Evolutionary conservation across 768 basidiomycete species (phyloP).

Genomic region (Panaeolus cyanescens): DNA sequence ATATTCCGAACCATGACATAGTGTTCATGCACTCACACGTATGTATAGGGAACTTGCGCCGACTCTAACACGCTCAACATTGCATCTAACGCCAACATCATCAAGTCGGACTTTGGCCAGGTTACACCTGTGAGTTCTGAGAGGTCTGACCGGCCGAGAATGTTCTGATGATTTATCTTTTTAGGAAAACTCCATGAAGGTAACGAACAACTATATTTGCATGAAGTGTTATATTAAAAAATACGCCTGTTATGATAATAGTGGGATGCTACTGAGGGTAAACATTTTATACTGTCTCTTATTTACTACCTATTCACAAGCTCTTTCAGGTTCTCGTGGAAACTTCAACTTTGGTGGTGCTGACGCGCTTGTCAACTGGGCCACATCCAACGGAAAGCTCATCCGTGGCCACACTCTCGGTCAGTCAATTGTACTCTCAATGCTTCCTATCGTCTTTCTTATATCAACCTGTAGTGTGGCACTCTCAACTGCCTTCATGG

Average conservation of each 20-base stretch:
- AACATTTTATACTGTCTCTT: neutral
- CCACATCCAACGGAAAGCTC: slow-evolving; percentile 29
- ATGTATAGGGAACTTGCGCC: slow-evolving; percentile 24
- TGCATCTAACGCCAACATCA: slow-evolving; percentile 30
- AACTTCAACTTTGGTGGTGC: slow-evolving; percentile 31
- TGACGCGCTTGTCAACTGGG: slow-evolving; percentile 36
- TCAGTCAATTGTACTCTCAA: neutral
- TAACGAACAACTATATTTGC: neutral
- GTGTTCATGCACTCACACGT: neutral
- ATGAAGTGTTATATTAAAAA: neutral
- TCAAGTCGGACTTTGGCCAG: slow-evolving; percentile 40
- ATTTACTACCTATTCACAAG: neutral
- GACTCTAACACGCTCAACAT: slow-evolving; percentile 29
- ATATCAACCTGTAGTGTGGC: slow-evolving; percentile 25
- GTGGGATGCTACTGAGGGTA: slow-evolving; percentile 41
- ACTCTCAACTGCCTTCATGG: slow-evolving; percentile 40
- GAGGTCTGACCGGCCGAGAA: neutral
- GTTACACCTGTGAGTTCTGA: slow-evolving; percentile 34
- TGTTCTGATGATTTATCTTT: neutral
- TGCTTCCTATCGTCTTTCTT: neutral
- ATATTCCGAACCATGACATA: neutral
- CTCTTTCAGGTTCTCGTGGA: slow-evolving; percentile 17
- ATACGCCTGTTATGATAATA: slow-evolving; percentile 6
- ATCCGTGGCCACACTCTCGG: slow-evolving; percentile 29
- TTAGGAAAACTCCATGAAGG: slow-evolving; percentile 42